Evolutionary conservation across 139 green algal species (phyloP), one percentile per base, ranked within the genome.

Genomic region (Dunaliella primolecta): DNA sequence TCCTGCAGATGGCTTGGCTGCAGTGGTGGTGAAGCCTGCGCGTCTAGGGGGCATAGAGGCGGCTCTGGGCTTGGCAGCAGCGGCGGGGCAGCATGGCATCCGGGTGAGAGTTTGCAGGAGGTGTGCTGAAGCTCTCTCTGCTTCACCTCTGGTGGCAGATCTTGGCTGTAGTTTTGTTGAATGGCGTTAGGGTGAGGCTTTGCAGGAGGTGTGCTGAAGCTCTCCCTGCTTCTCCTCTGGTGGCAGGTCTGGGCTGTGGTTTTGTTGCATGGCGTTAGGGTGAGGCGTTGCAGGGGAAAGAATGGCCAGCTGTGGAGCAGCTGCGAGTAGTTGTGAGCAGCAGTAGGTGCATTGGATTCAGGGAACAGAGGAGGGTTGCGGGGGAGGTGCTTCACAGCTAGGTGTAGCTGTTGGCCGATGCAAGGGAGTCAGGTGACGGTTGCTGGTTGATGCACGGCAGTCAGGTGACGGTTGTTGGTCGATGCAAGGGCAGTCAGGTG

Each of bases 11-110:
- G 90, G 89, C 15, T 76, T 96, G 29, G 89, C 85, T 2, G 92
- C 91, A 0, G 77, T 96, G 29, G 94, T 98, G 3, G 38, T 98
- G 0, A 98, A 98, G 88, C 95, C 96, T 0, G 85, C 87, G 2
- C 86, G 92, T 29, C 37, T 98, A 36, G 96, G 95, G 34, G 93
- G 95, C 3, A 81, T 95, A 30, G 93, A 96, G 87, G 81, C 80
- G 1, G 85, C 91, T 0, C 27, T 89, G 82, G 74, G 57, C 35
- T n/a, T 93, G 27, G 85, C 89, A 23, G 46, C 78, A 0, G 91
- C 89, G 85, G 91, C 91, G 0, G 23, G 33, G 25, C 38, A 46
- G 36, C 75, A 81, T 20, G 92, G 91, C 46, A 84, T 93, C 30
- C 85, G 87, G 80, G 86, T 86, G 85, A 0, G 84, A 57, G 32